Percentiles rank a stretch among this genome's conserved stretches.
Evolutionary conservation across 495 filamentous ascomycete genomes (phyloP).

Genomic region (Glarea lozoyensis): DNA sequence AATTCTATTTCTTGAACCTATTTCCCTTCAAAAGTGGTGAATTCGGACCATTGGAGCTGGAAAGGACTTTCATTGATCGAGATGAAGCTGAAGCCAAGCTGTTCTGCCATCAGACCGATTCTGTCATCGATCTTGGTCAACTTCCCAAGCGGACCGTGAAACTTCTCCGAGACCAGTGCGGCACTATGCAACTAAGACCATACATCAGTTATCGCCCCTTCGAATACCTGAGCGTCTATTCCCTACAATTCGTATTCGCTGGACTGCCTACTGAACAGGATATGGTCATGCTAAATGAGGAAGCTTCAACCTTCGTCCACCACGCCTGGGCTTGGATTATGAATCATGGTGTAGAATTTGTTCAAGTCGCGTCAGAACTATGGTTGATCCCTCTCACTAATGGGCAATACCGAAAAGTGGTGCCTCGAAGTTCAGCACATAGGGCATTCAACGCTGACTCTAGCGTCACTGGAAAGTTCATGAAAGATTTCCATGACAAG

Average conservation of each 20-base stretch:
- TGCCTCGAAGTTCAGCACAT: too few relatives aligned
- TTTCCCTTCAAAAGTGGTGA: constrained; percentile 17
- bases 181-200: too few relatives aligned
- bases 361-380: constrained; percentile 11
- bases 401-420: too few relatives aligned
- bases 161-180: too few relatives aligned
- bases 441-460: background rate
- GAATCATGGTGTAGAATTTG: background rate
- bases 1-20: constrained; percentile 7
- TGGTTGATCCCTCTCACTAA: constrained; percentile 26
- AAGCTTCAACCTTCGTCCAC: constrained; percentile 7
- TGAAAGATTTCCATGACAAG: too few relatives aligned
- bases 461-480: too few relatives aligned
- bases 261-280: constrained; percentile 10
- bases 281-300: background rate
- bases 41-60: constrained; percentile 9
- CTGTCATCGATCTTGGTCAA: too few relatives aligned
- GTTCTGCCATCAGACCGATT: too few relatives aligned
- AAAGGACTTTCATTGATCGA: too few relatives aligned
- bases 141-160: too few relatives aligned
- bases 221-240: constrained; percentile 15
- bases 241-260: constrained; percentile 10
- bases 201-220: constrained; percentile 14
- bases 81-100: too few relatives aligned
- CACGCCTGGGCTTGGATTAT: constrained; percentile 19